Percentiles rank a stretch among this genome's conserved stretches.
These are phyloP conservation scores for Yamadazyma akitaensis DNA, from an alignment of 805 yeast genomes.

Conservation along the genomic window DNA sequence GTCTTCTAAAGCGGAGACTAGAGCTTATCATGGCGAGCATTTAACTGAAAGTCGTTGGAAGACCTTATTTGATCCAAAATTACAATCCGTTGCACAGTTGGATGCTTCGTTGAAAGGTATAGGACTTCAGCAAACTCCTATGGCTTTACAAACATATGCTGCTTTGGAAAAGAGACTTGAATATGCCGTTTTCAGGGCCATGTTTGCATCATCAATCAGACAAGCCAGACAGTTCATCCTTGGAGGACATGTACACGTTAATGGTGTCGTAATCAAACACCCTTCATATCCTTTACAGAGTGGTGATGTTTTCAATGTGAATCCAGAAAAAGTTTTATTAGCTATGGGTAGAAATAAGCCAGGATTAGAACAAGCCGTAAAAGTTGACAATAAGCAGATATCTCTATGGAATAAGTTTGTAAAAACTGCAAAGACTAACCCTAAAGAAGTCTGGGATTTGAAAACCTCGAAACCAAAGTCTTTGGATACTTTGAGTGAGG, in stretches of 20 bases:
- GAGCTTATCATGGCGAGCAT: slow-evolving; percentile 95
- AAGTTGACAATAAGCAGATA: slow-evolving; percentile 69
- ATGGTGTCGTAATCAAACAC: slow-evolving; percentile 72
- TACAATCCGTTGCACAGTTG: slow-evolving; percentile 84
- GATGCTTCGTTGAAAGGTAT: slow-evolving; percentile 73
- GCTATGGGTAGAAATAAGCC: slow-evolving; percentile 90
- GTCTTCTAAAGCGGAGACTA: slow-evolving; percentile 84
- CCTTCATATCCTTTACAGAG: slow-evolving; percentile 76
- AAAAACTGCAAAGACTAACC: slow-evolving; percentile 52
- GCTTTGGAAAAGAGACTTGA: slow-evolving; percentile 86
- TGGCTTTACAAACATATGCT: slow-evolving; percentile 84
- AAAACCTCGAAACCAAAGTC: slow-evolving; percentile 40
- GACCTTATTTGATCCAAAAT: slow-evolving; percentile 60
- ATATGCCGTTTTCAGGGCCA: slow-evolving; percentile 82
- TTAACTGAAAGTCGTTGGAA: slow-evolving; percentile 82
- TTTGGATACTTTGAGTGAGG: slow-evolving; percentile 25
- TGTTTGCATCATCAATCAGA: slow-evolving; percentile 91
- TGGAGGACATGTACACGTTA: slow-evolving; percentile 79
- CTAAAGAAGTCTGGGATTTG: slow-evolving; percentile 54
- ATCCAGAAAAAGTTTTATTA: slow-evolving; percentile 77
- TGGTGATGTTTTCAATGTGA: slow-evolving; percentile 85
- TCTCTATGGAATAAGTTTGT: slow-evolving; percentile 75
- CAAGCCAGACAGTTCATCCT: slow-evolving; percentile 89
- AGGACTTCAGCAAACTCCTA: slow-evolving; percentile 63
- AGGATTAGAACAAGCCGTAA: slow-evolving; percentile 59